Evolutionary conservation across 306 rosid species (phyloP), one percentile per base, ranked within the genome.

Genomic region (Mimosa pudica): DNA sequence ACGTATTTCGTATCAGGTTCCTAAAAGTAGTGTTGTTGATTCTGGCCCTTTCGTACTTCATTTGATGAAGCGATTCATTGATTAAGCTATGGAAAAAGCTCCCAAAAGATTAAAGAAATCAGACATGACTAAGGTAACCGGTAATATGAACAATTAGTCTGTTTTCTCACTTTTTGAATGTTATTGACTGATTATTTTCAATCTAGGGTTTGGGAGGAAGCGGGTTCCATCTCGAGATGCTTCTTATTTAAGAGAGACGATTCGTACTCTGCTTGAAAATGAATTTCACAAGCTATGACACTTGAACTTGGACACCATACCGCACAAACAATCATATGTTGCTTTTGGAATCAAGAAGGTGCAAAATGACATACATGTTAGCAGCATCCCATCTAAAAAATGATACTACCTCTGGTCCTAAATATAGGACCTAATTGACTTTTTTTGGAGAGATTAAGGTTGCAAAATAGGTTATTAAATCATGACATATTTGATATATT

Each of bases 141-240:
- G 14, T 2, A 24, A 32, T 62, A 32, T 11, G 12, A 30, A 32
- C 5, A 62, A 24, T 46, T 2, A 7, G 54, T 38, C 44, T 17
- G 42, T 47, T 60, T 45, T 85, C 63, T 55, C 38, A 42, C 55
- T 11, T 17, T 24, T 24, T 42, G 32, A 45, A 13, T 74, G 70
- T 73, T 74, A 52, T 76, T 74, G 73, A 70, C 74, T 45, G 49
- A 41, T 36, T 74, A 69, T 44, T 81, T 46, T 49, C 65, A 58
- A 79, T 81, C 77, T 73, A 33, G 91, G 91, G 99, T 93, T 95
- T 77, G 89, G 94, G 62, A 89, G 67, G 88, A 84, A 75, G 85
- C 93, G 99, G 99, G 93, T 95, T 85, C 88, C 78, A 88, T 91
- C 98, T 17, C 87, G 87, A 75, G 97, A 91, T 73, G 99, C 99